Percentiles rank a stretch among this genome's conserved stretches.
Evolutionary conservation across 2,329 filamentous ascomycete genomes (phyloP).

Genomic region (Chrysoporthe puriensis): DNA sequence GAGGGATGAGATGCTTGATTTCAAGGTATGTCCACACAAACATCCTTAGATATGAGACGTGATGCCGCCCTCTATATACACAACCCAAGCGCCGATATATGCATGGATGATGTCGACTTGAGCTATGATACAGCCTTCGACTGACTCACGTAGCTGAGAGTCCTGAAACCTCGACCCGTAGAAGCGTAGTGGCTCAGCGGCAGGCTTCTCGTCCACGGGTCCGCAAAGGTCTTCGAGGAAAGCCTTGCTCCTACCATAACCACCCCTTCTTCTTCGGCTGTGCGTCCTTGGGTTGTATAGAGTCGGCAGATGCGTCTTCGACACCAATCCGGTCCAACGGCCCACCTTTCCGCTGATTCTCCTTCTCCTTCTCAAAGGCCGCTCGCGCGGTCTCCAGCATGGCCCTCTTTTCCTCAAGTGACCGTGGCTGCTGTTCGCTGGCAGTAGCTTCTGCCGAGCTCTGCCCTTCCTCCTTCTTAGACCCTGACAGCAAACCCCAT

Average conservation of each 20-base stretch:
- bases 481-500: constrained; percentile 37
- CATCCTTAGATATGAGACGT: constrained; percentile 16
- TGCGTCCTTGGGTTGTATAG: constrained; percentile 32
- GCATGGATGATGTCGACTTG: constrained; percentile 20
- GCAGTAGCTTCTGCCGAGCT: constrained; percentile 26
- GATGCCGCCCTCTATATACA: constrained; percentile 31
- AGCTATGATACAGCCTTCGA: constrained; percentile 22
- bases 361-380: constrained; percentile 53
- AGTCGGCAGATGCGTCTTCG: constrained; percentile 35
- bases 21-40: constrained; percentile 17
- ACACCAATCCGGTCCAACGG: constrained; percentile 55
- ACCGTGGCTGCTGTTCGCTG: constrained; percentile 39
- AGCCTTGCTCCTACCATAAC: constrained; percentile 41
- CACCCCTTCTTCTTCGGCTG: constrained; percentile 51
- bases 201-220: background rate
- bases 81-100: constrained; percentile 26
- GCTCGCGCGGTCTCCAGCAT: constrained; percentile 45
- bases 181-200: background rate
- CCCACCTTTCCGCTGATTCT: constrained; percentile 55
- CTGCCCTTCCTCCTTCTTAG: constrained; percentile 16
- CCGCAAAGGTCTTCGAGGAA: background rate
- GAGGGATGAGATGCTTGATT: constrained; percentile 35
- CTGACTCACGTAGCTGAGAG: background rate
- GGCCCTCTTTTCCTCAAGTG: constrained; percentile 39
- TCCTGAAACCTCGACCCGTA: background rate